These are phyloP conservation scores for Aspergillus biplanus DNA, from an alignment of 495 filamentous ascomycete species.

Conservation along the genomic window DNA sequence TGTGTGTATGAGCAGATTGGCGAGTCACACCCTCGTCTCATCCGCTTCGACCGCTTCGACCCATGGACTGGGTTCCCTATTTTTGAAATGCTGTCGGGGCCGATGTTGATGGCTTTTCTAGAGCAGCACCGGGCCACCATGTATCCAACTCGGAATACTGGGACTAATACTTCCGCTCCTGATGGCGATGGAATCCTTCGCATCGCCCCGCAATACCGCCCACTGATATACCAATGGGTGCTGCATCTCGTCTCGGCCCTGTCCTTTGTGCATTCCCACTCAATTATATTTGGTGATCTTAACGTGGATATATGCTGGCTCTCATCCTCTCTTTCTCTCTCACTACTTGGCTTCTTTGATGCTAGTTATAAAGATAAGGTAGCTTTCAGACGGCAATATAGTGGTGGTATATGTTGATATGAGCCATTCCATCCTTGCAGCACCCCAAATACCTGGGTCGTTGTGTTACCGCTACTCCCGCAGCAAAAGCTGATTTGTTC, in stretches of 20 bases:
- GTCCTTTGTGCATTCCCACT: conserved; percentile 2
- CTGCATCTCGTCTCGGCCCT: not conserved
- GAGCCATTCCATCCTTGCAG: no score
- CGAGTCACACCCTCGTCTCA: not conserved
- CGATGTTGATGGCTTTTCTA: not conserved
- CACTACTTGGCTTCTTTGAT: not conserved
- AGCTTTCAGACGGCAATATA: not conserved
- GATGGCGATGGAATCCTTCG: no score
- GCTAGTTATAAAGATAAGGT: not conserved
- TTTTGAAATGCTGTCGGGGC: not conserved
- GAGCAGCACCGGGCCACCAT: not conserved
- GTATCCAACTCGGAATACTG: not conserved
- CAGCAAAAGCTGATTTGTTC: no score
- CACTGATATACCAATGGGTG: not conserved
- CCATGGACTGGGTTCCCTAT: not conserved
- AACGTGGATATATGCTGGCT: not conserved
- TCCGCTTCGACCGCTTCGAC: not conserved
- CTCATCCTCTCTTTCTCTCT: not conserved
- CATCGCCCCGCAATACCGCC: not conserved
- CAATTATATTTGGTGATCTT: not conserved
- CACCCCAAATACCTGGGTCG: no score
- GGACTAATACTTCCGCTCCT: not conserved
- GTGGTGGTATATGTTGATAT: no score
- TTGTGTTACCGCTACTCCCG: no score
- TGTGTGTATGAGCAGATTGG: not conserved